Base-by-base conservation (phyloP, 805 yeast genomes). In the Metschnikowia koreensis region DNA sequence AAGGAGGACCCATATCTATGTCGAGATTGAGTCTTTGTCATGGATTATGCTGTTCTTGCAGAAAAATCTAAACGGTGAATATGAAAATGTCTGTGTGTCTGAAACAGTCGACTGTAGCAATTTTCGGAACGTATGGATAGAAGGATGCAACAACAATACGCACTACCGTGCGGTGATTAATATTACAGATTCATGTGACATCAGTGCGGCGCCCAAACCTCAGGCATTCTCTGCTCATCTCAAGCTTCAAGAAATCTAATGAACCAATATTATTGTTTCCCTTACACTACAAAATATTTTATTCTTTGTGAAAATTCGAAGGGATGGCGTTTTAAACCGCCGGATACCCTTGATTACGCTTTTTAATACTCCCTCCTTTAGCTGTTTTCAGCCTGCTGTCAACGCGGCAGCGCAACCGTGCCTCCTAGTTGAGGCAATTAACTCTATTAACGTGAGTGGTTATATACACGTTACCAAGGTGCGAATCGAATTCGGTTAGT, bases 1-100 rank as follows among this genome's bases (percentile, higher is more conserved):
- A 62, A 46, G 49, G 69, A 56, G 50, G 59, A 45, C 53, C 62
- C 68, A 66, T 68, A 61, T 52, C 60, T 62, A 65, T 65, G 60
- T 66, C 71, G 72, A 39, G 65, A 56, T 27, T 65, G 55, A 56
- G 50, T 51, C 47, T 54, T 59, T 34, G 57, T 44, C 62, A 59
- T 59, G 47, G 36, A 53, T 36, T 37, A 31, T 7, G 44, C 4
- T 40, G 17, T n/a, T 46, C 8, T 29, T 16, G 13, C 13, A 22
- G 22, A 22, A 22, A 12, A 10, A 31, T 31, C 13, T 9, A 10
- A 31, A 31, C 13, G 34, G 34, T 6, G 13, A 12, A 12, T 31
- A 31, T 15, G 38, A 31, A 22, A 42, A 33, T 15, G 17, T 17
- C 13, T 41, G 44, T 11, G 44, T n/a, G 33, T 41, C 16, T 27